Evolutionary conservation across 1,139 yeast genomes (phyloP).

Genomic region (Pneumocystis canis): DNA sequence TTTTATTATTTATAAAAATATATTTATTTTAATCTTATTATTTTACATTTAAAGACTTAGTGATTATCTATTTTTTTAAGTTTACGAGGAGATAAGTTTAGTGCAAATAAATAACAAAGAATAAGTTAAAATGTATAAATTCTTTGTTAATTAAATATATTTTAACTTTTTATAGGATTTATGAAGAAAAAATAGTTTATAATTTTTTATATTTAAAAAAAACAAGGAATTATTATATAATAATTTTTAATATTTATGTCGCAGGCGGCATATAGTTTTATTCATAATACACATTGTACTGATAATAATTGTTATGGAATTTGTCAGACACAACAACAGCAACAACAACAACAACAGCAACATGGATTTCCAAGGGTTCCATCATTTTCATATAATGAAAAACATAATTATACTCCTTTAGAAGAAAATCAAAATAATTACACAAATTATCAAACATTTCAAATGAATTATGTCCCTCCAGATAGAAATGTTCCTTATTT

Average conservation of each 20-base stretch:
- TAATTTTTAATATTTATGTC: not conserved
- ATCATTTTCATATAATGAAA: not conserved
- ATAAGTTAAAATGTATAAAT: too few species aligned
- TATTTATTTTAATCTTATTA: too few species aligned
- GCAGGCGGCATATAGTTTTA: not conserved
- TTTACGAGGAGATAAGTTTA: too few species aligned
- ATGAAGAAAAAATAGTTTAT: too few species aligned
- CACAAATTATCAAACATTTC: not conserved
- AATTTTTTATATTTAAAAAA: too few species aligned
- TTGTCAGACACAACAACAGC: not conserved
- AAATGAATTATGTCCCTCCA: not conserved
- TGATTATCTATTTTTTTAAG: too few species aligned
- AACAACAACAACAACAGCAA: not conserved
- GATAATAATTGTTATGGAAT: not conserved
- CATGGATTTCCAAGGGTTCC: not conserved
- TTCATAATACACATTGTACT: not conserved
- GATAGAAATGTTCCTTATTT: slow-evolving; percentile 20
- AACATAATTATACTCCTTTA: not conserved
- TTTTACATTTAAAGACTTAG: too few species aligned
- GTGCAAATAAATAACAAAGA: too few species aligned
- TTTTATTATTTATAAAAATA: too few species aligned
- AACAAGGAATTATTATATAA: too few species aligned
- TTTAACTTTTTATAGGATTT: not conserved
- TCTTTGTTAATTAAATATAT: not conserved
- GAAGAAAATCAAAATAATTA: not conserved